Evolutionary conservation across 129 eudicot species (phyloP).

Genomic region (Scalesia atractyloides): DNA sequence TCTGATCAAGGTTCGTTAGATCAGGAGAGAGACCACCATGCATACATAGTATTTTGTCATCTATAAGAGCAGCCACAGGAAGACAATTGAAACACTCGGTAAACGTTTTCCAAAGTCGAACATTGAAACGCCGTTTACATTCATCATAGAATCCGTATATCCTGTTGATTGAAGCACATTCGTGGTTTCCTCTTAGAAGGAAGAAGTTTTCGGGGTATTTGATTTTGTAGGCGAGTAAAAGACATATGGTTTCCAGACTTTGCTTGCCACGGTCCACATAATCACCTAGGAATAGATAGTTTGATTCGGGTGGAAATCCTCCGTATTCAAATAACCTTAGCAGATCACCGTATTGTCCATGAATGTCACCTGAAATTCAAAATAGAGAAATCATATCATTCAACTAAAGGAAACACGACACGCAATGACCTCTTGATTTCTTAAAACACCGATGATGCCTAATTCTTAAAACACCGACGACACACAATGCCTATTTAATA

Average conservation of each 20-base stretch:
- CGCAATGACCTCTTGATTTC: neutral
- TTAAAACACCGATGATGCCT: neutral
- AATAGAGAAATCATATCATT: neutral
- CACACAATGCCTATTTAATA: too few species aligned
- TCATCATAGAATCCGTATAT: slow-evolving; percentile 52
- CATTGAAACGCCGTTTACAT: slow-evolving; percentile 79
- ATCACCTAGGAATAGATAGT: too few species aligned
- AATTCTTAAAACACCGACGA: neutral
- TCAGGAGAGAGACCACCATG: slow-evolving; percentile 87
- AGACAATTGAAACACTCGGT: slow-evolving; percentile 77
- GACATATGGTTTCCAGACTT: too few species aligned
- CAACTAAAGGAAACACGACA: neutral
- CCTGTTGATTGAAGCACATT: too few species aligned
- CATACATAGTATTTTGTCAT: slow-evolving; percentile 78
- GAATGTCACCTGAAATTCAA: too few species aligned
- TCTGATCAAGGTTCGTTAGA: slow-evolving; percentile 61
- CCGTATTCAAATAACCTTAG: too few species aligned
- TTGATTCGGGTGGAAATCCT: too few species aligned
- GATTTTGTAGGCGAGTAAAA: too few species aligned
- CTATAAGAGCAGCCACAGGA: slow-evolving; percentile 76
- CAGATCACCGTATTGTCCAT: too few species aligned
- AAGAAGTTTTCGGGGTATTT: too few species aligned
- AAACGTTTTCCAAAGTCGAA: slow-evolving; percentile 69
- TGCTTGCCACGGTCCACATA: too few species aligned
- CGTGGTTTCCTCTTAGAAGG: too few species aligned